Evolutionary conservation across 2,329 filamentous ascomycete genomes (phyloP).

Genomic region (Anthostomella pinea): DNA sequence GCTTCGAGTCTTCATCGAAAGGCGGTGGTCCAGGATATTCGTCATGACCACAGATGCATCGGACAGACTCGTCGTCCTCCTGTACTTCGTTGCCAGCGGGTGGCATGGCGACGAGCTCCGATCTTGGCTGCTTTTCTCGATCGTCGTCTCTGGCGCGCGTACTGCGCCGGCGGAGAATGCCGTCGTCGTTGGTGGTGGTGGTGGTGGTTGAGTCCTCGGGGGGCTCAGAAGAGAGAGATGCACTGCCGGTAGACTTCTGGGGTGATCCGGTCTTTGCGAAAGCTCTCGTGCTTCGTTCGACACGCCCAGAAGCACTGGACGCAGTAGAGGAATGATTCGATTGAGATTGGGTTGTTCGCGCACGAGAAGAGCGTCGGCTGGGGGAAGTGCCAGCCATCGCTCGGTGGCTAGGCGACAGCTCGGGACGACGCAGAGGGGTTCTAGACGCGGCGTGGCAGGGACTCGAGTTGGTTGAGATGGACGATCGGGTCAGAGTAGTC

Average conservation of each 20-base stretch:
- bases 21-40: conserved; percentile 87
- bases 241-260: conserved; percentile 71
- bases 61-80: conserved; percentile 89
- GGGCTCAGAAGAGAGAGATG: conserved; percentile 68
- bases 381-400: conserved; percentile 52
- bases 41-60: conserved; percentile 90
- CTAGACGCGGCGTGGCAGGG: conserved; percentile 14
- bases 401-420: conserved; percentile 19
- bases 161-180: conserved; percentile 70
- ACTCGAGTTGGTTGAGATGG: conserved; percentile 6
- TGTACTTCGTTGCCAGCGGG: conserved; percentile 64
- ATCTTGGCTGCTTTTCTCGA: conserved; percentile 42
- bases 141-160: conserved; percentile 71
- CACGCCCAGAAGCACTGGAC: conserved; percentile 72
- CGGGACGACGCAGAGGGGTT: conserved; percentile 14
- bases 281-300: conserved; percentile 70
- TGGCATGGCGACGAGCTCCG: conserved; percentile 47
- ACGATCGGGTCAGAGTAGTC: no score
- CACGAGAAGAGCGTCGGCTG: conserved; percentile 87
- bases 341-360: conserved; percentile 73
- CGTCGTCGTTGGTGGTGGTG: conserved; percentile 53
- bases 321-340: conserved; percentile 76
- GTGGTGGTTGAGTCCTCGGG: conserved; percentile 56
- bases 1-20: conserved; percentile 53
- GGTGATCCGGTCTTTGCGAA: conserved; percentile 71